These are phyloP conservation scores for Vaccinium myrtillus DNA, from an alignment of 148 eudicot species.

Conservation along the genomic window DNA sequence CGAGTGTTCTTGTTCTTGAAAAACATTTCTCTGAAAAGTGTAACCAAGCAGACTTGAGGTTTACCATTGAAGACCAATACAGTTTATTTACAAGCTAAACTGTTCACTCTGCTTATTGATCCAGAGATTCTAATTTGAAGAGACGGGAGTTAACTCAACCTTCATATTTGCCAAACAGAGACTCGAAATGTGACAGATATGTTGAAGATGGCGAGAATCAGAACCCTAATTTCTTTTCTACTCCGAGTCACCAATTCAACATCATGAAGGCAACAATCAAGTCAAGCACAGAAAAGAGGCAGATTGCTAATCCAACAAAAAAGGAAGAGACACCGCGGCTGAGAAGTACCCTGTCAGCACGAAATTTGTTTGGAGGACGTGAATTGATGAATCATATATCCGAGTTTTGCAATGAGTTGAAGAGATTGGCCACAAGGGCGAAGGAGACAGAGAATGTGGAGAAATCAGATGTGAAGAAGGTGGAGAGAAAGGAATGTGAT, in stretches of 20 bases:
- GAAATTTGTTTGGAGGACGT: conserved; percentile 70
- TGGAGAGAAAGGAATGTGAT: neutral
- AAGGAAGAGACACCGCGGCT: conserved; percentile 42
- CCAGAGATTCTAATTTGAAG: conserved; percentile 69
- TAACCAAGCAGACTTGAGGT: too few species aligned
- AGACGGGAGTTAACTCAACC: conserved; percentile 49
- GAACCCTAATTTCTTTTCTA: conserved; percentile 62
- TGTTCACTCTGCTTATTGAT: neutral
- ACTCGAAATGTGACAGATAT: conserved; percentile 15
- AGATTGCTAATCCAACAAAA: conserved; percentile 18
- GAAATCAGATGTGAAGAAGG: conserved; percentile 11
- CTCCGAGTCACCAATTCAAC: conserved; percentile 39
- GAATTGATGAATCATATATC: conserved; percentile 62
- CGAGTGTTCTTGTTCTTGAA: too few species aligned
- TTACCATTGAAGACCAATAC: neutral
- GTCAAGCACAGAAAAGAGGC: conserved; percentile 52
- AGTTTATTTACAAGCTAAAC: conserved; percentile 4
- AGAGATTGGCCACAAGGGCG: conserved; percentile 53
- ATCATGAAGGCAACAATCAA: conserved; percentile 44
- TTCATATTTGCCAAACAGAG: conserved; percentile 18
- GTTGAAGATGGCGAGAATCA: conserved; percentile 66
- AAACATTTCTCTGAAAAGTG: too few species aligned
- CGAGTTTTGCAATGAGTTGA: conserved; percentile 76
- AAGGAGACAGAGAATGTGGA: conserved; percentile 41
- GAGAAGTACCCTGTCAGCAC: conserved; percentile 59